Evolutionary conservation across 495 filamentous ascomycete species (phyloP).

Genomic region (Pseudomonodictys pantanalensis): DNA sequence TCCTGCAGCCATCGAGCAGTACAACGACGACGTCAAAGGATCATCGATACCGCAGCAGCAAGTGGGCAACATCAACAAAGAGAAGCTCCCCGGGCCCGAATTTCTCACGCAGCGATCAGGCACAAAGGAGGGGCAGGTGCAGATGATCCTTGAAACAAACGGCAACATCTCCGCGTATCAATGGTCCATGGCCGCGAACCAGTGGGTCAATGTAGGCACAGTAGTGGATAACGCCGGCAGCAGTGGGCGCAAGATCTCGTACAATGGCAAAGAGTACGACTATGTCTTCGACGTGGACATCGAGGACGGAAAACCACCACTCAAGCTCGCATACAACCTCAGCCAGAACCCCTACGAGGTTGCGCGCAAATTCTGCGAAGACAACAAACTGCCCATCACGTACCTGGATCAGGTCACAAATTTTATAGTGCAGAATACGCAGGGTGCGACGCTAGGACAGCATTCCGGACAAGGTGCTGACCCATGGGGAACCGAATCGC

Average conservation of each 20-base stretch:
- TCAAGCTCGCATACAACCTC: constrained; percentile 91
- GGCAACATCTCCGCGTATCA: constrained; percentile 59
- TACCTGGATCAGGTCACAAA: constrained; percentile 93
- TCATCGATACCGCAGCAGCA: constrained; percentile 86
- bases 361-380: constrained; percentile 84
- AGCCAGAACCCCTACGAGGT: constrained; percentile 91
- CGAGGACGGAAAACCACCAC: constrained; percentile 87
- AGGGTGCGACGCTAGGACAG: constrained; percentile 76
- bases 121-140: constrained; percentile 88
- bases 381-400: constrained; percentile 84
- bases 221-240: constrained; percentile 89
- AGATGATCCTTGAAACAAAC: constrained; percentile 80
- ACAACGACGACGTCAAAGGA: constrained; percentile 74
- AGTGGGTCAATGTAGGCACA: constrained; percentile 86
- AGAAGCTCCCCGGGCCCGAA: constrained; percentile 79
- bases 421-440: constrained; percentile 86
- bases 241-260: constrained; percentile 67
- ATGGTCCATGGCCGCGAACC: constrained; percentile 50
- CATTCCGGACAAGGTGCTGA: constrained; percentile 52
- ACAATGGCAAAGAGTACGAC: constrained; percentile 87
- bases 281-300: constrained; percentile 99
- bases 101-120: constrained; percentile 77
- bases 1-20: constrained; percentile 56
- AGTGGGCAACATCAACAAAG: constrained; percentile 79
- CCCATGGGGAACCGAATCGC: constrained; percentile 71